These are phyloP conservation scores for Colletotrichum viniferum DNA, from an alignment of 2,329 filamentous ascomycete species.

Conservation along the genomic window DNA sequence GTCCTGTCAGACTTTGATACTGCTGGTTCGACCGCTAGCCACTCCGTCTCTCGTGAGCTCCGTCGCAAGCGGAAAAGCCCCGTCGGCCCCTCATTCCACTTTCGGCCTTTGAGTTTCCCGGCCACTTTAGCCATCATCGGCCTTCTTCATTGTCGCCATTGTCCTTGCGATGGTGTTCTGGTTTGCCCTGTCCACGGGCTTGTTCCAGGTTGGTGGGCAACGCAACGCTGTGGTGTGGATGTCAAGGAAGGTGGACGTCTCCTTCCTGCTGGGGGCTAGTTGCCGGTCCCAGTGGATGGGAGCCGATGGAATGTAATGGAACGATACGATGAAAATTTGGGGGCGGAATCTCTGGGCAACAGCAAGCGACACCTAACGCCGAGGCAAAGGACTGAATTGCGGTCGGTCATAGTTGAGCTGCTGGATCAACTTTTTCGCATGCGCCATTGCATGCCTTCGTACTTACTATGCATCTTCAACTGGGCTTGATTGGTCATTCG, in stretches of 20 bases:
- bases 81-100: constrained; percentile 1
- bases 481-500: not conserved
- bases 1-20: not conserved
- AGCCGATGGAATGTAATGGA: constrained; percentile 11
- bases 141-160: not conserved
- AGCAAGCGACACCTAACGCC: not conserved
- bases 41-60: not conserved
- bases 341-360: not conserved
- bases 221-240: constrained; percentile 15
- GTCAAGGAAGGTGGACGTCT: not conserved
- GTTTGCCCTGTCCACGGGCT: not conserved
- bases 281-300: not conserved
- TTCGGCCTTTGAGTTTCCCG: not conserved
- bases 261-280: constrained; percentile 7
- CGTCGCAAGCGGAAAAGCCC: not conserved
- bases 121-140: not conserved
- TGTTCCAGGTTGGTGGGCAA: constrained; percentile 11
- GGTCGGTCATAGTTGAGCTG: not conserved
- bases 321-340: not conserved
- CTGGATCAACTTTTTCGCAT: not conserved
- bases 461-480: not conserved
- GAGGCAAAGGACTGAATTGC: not conserved
- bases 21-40: not conserved
- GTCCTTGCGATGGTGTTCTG: not conserved
- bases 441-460: not conserved